phyloP scores from a whole-genome alignment of 2,329 filamentous ascomycete genomes.

The Ilyonectria mors-panacis region DNA sequence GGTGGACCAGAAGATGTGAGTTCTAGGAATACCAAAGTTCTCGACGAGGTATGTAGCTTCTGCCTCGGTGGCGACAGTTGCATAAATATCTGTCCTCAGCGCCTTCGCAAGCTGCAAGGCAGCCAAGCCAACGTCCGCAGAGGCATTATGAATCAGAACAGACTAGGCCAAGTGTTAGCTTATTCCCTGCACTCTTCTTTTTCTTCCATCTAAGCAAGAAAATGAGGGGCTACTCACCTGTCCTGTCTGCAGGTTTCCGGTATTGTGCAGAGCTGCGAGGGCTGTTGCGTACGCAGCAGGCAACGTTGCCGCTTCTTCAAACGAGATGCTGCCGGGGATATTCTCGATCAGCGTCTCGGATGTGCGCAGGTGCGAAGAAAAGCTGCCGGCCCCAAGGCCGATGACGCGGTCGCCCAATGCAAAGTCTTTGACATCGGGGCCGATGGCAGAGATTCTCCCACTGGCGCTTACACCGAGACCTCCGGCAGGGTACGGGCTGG shows the following conservation, averaged over 20 bases:
- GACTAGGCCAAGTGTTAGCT: constrained; percentile 29
- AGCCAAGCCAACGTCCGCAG: constrained; percentile 53
- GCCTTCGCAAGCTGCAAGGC: constrained; percentile 50
- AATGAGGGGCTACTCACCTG: too few species aligned
- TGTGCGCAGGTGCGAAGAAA: constrained; percentile 49
- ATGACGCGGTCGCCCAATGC: constrained; percentile 53
- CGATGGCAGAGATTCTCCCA: constrained; percentile 29
- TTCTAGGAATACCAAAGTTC: constrained; percentile 49
- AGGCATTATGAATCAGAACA: constrained; percentile 54
- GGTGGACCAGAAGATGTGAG: constrained; percentile 54
- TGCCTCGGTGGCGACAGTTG: constrained; percentile 54
- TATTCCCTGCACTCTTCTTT: too few species aligned
- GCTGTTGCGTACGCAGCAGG: constrained; percentile 55
- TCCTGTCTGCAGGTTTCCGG: constrained; percentile 9
- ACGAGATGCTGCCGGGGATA: constrained; percentile 55
- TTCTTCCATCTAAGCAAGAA: too few species aligned
- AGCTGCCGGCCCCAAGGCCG: constrained; percentile 36
- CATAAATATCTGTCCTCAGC: constrained; percentile 54
- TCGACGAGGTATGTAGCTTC: constrained; percentile 54
- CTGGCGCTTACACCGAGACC: too few species aligned
- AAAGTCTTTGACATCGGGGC: constrained; percentile 47
- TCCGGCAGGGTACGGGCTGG: too few species aligned
- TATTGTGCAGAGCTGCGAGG: constrained; percentile 49
- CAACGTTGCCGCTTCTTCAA: constrained; percentile 55
- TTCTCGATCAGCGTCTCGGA: constrained; percentile 43